Conservation (phyloP, 2,329 filamentous ascomycete species). For the Coniochaeta sp. region DNA sequence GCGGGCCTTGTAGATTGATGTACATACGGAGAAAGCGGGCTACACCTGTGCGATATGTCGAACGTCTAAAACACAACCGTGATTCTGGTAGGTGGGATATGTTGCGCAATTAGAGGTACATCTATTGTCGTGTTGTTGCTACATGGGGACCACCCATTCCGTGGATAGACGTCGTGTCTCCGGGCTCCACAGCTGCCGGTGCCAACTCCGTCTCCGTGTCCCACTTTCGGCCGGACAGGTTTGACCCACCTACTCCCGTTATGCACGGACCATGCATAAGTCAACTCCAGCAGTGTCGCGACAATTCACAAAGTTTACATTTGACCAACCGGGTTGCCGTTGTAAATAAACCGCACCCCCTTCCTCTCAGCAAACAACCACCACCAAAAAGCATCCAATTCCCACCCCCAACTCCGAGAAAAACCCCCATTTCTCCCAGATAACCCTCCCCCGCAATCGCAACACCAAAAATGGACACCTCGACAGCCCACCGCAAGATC, state of each 20-base stretch:
- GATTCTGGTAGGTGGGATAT: no score
- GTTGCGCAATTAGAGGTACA: no score
- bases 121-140: no score
- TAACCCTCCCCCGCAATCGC: background rate
- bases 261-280: background rate
- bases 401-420: background rate
- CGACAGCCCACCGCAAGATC: constrained; percentile 59
- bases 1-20: no score
- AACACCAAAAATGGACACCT: constrained; percentile 18
- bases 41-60: no score
- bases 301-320: background rate
- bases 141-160: no score
- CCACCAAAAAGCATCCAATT: background rate
- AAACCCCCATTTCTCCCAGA: background rate
- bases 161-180: no score
- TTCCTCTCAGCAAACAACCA: no score
- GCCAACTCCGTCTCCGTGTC: no score
- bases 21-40: no score
- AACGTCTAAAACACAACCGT: no score
- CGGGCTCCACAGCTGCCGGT: no score
- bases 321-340: background rate
- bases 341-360: background rate
- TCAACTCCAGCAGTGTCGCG: background rate
- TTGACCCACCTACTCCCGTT: background rate
- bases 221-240: background rate